Conservation (phyloP, 2,329 filamentous ascomycete species). For the Fusarium mangiferae region DNA sequence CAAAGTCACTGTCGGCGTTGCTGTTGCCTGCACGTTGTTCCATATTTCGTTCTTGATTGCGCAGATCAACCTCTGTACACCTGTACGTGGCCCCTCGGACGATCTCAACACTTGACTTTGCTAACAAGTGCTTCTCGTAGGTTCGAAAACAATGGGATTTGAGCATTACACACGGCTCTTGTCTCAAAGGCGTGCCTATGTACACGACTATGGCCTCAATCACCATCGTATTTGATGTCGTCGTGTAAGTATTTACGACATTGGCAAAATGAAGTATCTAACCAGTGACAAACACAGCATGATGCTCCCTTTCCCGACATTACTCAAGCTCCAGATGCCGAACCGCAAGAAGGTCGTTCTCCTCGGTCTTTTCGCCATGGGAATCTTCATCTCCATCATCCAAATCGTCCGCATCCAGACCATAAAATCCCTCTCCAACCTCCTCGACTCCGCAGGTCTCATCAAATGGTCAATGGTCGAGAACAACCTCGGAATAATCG, state of each 20-base stretch:
- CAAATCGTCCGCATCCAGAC: constrained; percentile 63
- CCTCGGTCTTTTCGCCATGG: constrained; percentile 57
- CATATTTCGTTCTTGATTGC: constrained; percentile 53
- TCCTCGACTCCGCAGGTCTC: constrained; percentile 55
- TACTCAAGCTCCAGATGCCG: constrained; percentile 51
- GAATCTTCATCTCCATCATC: constrained; percentile 62
- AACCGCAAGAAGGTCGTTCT: constrained; percentile 55
- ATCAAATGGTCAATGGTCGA: constrained; percentile 60
- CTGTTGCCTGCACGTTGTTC: constrained; percentile 49
- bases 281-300: constrained; percentile 43
- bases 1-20: constrained; percentile 48
- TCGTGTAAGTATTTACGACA: constrained; percentile 48
- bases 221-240: constrained; percentile 55
- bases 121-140: not conserved
- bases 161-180: constrained; percentile 48
- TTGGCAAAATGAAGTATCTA: accelerated
- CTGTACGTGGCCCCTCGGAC: constrained; percentile 30
- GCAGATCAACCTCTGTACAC: constrained; percentile 51
- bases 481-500: constrained; percentile 56
- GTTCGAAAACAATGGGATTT: constrained; percentile 55
- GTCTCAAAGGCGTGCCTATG: constrained; percentile 53
- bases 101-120: not conserved
- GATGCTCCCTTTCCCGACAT: constrained; percentile 54
- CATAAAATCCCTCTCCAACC: constrained; percentile 56
- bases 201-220: constrained; percentile 56